These are phyloP conservation scores for Pestalotiopsis fici DNA, from an alignment of 2,329 filamentous ascomycete genomes.

Conservation along the genomic window DNA sequence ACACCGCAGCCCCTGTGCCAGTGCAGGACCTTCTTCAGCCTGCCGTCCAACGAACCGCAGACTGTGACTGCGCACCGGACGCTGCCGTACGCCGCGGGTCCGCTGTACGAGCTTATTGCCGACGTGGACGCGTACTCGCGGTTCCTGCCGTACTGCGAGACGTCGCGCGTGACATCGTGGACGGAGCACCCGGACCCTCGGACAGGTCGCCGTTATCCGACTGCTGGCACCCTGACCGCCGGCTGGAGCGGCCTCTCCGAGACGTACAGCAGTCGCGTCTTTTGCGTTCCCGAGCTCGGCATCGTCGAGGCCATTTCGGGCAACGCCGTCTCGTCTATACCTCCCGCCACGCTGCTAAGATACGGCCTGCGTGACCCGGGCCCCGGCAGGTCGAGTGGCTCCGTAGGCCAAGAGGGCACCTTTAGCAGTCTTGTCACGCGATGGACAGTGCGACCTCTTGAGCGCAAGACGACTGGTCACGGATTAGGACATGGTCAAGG, in stretches of 20 bases:
- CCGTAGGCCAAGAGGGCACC: constrained; percentile 40
- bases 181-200: constrained; percentile 43
- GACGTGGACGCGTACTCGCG: constrained; percentile 81
- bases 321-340: constrained; percentile 45
- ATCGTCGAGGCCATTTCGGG: constrained; percentile 80
- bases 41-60: constrained; percentile 43
- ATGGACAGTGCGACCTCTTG: constrained; percentile 63
- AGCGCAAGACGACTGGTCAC: constrained; percentile 35
- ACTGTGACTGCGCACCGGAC: constrained; percentile 72
- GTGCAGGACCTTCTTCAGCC: constrained; percentile 10
- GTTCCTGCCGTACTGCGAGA: constrained; percentile 91
- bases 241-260: constrained; percentile 86
- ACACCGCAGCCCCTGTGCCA: background rate
- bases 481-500: no score
- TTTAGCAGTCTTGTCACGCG: constrained; percentile 70
- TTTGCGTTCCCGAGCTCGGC: constrained; percentile 68
- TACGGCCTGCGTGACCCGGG: constrained; percentile 24
- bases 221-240: constrained; percentile 75
- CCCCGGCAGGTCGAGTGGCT: background rate
- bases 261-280: constrained; percentile 77
- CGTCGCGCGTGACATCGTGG: constrained; percentile 76
- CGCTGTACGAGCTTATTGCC: constrained; percentile 83
- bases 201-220: constrained; percentile 60
- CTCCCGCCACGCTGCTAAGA: constrained; percentile 31
- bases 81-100: constrained; percentile 70